These are phyloP conservation scores for Naematelia encephala DNA, from an alignment of 768 basidiomycete genomes.

Conservation along the genomic window DNA sequence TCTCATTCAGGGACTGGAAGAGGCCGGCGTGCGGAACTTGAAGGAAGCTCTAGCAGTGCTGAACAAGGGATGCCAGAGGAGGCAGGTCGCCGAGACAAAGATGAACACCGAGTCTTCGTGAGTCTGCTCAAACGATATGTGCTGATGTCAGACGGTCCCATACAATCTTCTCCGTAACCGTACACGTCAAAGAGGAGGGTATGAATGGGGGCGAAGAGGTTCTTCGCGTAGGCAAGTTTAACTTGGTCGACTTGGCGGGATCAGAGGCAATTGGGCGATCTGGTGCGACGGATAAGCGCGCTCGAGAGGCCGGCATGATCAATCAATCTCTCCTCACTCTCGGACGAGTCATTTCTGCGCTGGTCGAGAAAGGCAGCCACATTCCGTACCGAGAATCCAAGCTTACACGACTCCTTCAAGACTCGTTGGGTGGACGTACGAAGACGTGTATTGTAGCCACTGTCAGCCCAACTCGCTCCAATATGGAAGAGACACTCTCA, in stretches of 20 bases:
- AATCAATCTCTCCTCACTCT: conserved; percentile 96
- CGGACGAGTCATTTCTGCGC: conserved; percentile 90
- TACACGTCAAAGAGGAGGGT: conserved; percentile 82
- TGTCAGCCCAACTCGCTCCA: conserved; percentile 85
- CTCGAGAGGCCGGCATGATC: conserved; percentile 97
- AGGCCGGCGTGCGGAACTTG: conserved; percentile 75
- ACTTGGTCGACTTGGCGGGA: conserved; percentile 94
- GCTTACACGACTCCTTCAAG: conserved; percentile 93
- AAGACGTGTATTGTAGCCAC: conserved; percentile 98
- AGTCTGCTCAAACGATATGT: conserved; percentile 7
- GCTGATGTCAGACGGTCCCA: conserved; percentile 70
- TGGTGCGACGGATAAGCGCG: conserved; percentile 90
- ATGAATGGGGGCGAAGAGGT: conserved; percentile 70
- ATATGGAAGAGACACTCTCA: conserved; percentile 94
- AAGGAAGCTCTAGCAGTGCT: conserved; percentile 78
- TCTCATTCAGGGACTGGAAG: conserved; percentile 91
- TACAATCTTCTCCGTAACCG: conserved; percentile 93
- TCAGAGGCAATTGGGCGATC: conserved; percentile 96
- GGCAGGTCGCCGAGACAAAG: conserved; percentile 92
- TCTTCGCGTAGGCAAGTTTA: conserved; percentile 88
- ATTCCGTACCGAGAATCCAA: conserved; percentile 98
- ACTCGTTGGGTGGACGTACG: conserved; percentile 94
- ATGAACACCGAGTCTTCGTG: conserved; percentile 71
- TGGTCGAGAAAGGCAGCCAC: conserved; percentile 86
- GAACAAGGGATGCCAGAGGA: conserved; percentile 79